phyloP scores from a whole-genome alignment of 768 basidiomycete genomes.

The Tulasnella sp. region DNA sequence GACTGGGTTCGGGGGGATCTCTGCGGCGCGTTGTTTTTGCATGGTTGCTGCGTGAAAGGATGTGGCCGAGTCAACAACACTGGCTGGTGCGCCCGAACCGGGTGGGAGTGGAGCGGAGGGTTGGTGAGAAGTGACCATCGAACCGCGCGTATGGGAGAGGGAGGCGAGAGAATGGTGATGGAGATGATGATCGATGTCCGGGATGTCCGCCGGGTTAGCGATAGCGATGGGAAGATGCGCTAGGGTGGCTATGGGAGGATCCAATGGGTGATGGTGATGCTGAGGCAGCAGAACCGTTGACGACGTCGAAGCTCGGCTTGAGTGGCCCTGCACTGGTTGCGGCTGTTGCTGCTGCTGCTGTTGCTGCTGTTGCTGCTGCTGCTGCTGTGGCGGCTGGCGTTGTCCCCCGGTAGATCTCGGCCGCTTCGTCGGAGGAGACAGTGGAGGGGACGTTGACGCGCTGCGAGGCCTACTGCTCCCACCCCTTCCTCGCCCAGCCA shows the following conservation, averaged over 20 bases:
- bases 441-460: background rate
- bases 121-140: background rate
- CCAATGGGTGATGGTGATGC: background rate
- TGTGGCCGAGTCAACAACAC: background rate
- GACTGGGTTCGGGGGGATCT: background rate
- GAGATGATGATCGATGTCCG: constrained; percentile 2
- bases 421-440: background rate
- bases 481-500: constrained; percentile 11
- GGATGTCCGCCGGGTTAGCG: background rate
- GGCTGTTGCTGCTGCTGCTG: background rate
- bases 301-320: background rate
- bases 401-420: background rate
- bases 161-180: background rate
- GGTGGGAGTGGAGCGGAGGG: background rate
- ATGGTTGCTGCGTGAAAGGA: constrained; percentile 6
- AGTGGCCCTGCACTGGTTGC: background rate
- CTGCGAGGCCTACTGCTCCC: constrained; percentile 11
- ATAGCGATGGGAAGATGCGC: background rate
- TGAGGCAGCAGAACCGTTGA: background rate
- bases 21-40: constrained; percentile 4
- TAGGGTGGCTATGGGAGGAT: background rate
- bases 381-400: background rate
- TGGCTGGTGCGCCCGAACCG: background rate
- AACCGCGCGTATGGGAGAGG: background rate
- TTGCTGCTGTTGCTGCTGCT: background rate